These are phyloP conservation scores for Ettlia oleoabundans DNA, from an alignment of 139 green algal genomes.

Conservation along the genomic window DNA sequence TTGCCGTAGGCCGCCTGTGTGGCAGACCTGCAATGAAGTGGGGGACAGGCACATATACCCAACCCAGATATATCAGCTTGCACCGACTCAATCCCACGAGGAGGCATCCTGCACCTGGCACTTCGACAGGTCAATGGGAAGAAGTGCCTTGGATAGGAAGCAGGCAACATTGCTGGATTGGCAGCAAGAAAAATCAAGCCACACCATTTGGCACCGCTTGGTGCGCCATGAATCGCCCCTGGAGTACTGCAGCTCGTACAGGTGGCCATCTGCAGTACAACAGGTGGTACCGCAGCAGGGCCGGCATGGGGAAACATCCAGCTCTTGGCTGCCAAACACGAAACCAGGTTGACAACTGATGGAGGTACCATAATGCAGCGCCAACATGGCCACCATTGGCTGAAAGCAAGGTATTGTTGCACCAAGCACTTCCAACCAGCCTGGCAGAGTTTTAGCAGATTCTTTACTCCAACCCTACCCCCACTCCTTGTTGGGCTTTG, in stretches of 20 bases:
- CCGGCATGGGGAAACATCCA: not conserved
- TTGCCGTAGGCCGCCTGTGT: slow-evolving; percentile 66
- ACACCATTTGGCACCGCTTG: slow-evolving; percentile 78
- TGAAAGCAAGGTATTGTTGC: no score
- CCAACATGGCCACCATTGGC: not conserved
- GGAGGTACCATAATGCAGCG: not conserved
- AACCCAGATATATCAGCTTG: no score
- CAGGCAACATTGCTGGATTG: not conserved
- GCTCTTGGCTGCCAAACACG: not conserved
- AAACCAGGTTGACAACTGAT: not conserved
- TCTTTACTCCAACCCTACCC: not conserved
- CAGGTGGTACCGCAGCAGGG: not conserved
- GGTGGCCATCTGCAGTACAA: slow-evolving; percentile 75
- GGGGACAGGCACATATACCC: no score
- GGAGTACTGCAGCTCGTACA: slow-evolving; percentile 94
- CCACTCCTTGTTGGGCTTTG: no score
- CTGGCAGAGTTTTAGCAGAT: no score
- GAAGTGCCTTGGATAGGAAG: no score
- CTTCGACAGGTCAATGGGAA: no score
- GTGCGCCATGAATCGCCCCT: slow-evolving; percentile 69
- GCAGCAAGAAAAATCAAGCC: not conserved
- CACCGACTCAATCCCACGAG: no score
- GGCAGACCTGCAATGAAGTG: slow-evolving; percentile 45
- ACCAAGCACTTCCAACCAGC: no score
- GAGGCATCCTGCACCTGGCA: no score